Conservation (phyloP, 169 alveolate species). For the Cystoisospora suis region DNA sequence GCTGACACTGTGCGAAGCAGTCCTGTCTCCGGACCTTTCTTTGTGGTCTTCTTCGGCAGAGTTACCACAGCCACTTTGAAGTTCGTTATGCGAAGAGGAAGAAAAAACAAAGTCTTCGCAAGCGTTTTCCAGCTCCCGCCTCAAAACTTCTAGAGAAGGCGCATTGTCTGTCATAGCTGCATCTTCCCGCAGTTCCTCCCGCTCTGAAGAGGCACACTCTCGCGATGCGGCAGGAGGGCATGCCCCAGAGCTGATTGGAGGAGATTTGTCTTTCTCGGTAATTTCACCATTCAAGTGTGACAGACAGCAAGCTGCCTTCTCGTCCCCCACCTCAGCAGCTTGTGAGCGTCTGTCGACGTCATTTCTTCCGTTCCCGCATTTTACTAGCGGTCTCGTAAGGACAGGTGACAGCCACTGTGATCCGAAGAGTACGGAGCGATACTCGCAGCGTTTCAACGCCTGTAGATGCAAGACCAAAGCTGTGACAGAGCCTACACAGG, state of each 20-base stretch:
- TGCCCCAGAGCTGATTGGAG: too few species aligned
- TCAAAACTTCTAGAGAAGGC: background rate
- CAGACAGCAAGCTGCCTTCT: too few species aligned
- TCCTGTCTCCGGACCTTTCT: background rate
- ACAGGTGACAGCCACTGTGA: background rate
- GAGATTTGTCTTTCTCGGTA: too few species aligned
- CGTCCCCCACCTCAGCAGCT: too few species aligned
- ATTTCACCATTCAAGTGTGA: too few species aligned
- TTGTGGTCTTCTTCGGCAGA: background rate
- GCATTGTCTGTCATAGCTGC: background rate
- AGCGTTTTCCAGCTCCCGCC: background rate
- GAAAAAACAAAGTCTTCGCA: background rate
- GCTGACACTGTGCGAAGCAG: background rate
- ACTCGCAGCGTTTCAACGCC: background rate
- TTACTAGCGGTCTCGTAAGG: background rate
- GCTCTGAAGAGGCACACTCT: background rate
- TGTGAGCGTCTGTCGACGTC: too few species aligned
- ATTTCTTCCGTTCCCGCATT: too few species aligned
- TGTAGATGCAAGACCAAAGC: background rate
- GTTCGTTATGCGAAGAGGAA: background rate
- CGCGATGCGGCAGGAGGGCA: too few species aligned
- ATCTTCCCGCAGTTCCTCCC: background rate
- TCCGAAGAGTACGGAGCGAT: slow-evolving; percentile 27
- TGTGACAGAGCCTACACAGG: background rate
- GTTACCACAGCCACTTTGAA: too few species aligned